phyloP scores from a whole-genome alignment of 352 stramenopile genomes.

The Achlya hypogyna region DNA sequence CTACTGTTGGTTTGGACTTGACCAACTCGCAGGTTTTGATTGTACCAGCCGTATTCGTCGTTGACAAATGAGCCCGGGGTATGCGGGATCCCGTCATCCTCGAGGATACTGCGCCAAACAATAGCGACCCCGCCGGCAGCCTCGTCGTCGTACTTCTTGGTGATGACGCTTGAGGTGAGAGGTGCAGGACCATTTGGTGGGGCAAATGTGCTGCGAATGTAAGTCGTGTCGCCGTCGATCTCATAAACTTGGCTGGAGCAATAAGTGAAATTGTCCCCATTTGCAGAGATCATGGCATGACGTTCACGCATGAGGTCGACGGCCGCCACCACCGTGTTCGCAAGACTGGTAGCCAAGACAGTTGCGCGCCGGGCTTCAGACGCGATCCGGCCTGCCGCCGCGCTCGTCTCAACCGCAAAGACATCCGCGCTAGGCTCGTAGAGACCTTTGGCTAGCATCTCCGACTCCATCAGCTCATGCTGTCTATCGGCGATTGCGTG shows the following conservation, averaged over 20 bases:
- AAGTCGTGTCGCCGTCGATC: background rate
- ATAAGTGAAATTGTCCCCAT: background rate
- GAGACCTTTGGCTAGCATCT: background rate
- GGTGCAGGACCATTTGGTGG: background rate
- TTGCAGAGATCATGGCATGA: background rate
- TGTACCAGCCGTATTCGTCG: background rate
- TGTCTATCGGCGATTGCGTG: constrained; percentile 8
- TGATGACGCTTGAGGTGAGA: background rate
- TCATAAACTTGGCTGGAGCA: background rate
- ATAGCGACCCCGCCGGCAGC: background rate
- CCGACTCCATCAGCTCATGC: background rate
- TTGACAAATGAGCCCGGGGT: background rate
- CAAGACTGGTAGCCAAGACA: background rate
- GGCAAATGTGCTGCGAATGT: background rate
- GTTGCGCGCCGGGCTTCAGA: background rate
- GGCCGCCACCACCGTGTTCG: too few species aligned
- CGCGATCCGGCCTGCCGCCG: background rate
- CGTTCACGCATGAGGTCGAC: background rate
- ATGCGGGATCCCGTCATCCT: background rate
- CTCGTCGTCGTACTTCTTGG: background rate
- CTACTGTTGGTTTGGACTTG: background rate
- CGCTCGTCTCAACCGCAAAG: background rate
- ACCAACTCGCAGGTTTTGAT: background rate
- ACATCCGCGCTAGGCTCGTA: background rate
- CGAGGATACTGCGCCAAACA: background rate